phyloP scores from a whole-genome alignment of 2,329 filamentous ascomycete genomes.

The Phialophora chinensis region DNA sequence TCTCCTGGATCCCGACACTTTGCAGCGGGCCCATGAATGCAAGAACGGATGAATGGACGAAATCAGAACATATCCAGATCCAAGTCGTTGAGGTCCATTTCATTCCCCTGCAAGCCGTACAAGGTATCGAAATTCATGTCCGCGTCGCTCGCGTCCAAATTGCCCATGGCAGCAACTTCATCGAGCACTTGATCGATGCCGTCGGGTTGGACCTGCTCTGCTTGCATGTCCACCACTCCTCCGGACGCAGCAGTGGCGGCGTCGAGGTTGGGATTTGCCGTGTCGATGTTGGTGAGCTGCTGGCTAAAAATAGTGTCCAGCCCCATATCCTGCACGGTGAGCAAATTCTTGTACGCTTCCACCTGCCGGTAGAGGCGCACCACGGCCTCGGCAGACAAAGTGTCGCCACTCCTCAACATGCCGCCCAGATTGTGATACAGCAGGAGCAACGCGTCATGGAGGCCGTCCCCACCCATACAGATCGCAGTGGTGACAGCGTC shows the following conservation, averaged over 20 bases:
- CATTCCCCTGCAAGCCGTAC: slow-evolving; percentile 29
- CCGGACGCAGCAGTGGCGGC: slow-evolving; percentile 30
- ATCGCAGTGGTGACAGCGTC: slow-evolving; percentile 53
- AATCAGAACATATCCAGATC: slow-evolving; percentile 40
- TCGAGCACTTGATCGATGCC: slow-evolving; percentile 40
- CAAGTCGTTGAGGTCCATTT: slow-evolving; percentile 39
- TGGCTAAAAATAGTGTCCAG: slow-evolving; percentile 37
- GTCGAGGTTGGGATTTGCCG: slow-evolving; percentile 51
- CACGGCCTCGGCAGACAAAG: slow-evolving; percentile 51
- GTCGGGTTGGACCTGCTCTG: slow-evolving; percentile 29
- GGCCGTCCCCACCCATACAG: slow-evolving; percentile 49
- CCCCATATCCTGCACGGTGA: slow-evolving; percentile 33
- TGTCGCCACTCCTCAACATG: slow-evolving; percentile 51
- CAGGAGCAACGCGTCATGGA: slow-evolving; percentile 50
- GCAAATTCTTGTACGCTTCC: slow-evolving; percentile 46
- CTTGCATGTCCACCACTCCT: slow-evolving; percentile 23
- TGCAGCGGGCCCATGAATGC: neutral
- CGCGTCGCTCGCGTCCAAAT: slow-evolving; percentile 32
- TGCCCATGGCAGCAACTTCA: slow-evolving; percentile 37
- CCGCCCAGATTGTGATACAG: slow-evolving; percentile 49
- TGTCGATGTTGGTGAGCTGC: slow-evolving; percentile 51
- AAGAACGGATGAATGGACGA: no score
- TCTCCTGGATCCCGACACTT: neutral
- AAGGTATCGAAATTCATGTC: slow-evolving; percentile 36
- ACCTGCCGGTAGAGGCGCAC: slow-evolving; percentile 55